These are phyloP conservation scores for Lachnellula subtilissima DNA, from an alignment of 2,329 filamentous ascomycete species.

Conservation along the genomic window DNA sequence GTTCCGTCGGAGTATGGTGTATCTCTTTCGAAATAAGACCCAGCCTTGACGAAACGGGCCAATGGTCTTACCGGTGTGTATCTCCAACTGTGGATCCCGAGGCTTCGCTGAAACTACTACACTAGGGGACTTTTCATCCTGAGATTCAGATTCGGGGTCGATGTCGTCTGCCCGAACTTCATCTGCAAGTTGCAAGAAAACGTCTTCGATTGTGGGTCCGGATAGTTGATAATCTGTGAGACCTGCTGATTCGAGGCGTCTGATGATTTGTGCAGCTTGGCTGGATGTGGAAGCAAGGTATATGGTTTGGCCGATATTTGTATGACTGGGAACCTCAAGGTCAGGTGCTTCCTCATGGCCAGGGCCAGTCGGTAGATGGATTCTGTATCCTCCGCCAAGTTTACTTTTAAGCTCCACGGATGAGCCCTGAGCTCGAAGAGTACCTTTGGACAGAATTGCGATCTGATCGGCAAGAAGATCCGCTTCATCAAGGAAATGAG, in stretches of 20 bases:
- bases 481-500: constrained; percentile 90
- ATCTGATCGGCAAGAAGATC: constrained; percentile 87
- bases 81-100: constrained; percentile 36
- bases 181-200: constrained; percentile 81
- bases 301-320: constrained; percentile 64
- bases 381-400: constrained; percentile 78
- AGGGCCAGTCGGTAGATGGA: constrained; percentile 63
- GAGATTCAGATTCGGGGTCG: constrained; percentile 10
- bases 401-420: constrained; percentile 80
- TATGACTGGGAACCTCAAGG: constrained; percentile 52
- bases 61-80: constrained; percentile 65
- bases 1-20: constrained; percentile 72
- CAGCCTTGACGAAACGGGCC: constrained; percentile 64
- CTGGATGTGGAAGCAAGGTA: constrained; percentile 68
- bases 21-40: constrained; percentile 73
- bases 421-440: constrained; percentile 74
- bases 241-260: constrained; percentile 58
- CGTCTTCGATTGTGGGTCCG: constrained; percentile 87
- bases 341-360: constrained; percentile 42
- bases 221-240: constrained; percentile 78
- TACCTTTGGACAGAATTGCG: constrained; percentile 79
- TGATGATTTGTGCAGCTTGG: constrained; percentile 67
- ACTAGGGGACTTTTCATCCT: constrained; percentile 20
- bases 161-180: constrained; percentile 58
- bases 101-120: constrained; percentile 19